These are phyloP conservation scores for Leishmania turanica DNA, from an alignment of 208 protist species.

Conservation along the genomic window DNA sequence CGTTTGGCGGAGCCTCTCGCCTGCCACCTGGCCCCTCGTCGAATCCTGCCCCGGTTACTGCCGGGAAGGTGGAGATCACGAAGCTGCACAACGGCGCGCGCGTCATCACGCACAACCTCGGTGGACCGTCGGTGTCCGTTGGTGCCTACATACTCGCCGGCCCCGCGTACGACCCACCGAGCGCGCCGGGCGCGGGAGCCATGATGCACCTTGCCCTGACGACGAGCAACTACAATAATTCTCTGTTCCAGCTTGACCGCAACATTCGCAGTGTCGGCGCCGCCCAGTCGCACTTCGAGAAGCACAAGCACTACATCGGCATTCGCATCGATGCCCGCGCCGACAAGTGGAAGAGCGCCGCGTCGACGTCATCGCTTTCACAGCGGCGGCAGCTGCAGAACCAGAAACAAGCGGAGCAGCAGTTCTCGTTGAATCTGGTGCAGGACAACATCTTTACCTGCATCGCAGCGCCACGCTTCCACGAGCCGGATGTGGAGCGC, in stretches of 20 bases:
- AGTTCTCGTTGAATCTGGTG: slow-evolving; percentile 63
- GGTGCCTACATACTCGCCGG: slow-evolving; percentile 87
- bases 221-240: slow-evolving; percentile 85
- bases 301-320: slow-evolving; percentile 85
- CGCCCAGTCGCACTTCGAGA: slow-evolving; percentile 73
- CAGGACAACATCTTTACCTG: slow-evolving; percentile 86
- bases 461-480: slow-evolving; percentile 78
- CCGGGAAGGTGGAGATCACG: slow-evolving; percentile 64
- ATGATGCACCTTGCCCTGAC: slow-evolving; percentile 84
- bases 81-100: slow-evolving; percentile 81
- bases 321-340: slow-evolving; percentile 71
- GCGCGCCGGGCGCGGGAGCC: slow-evolving; percentile 62
- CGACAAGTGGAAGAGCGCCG: slow-evolving; percentile 66
- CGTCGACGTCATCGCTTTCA: slow-evolving; percentile 17
- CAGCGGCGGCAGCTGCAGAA: slow-evolving; percentile 12
- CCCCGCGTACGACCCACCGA: slow-evolving; percentile 77
- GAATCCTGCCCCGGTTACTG: not conserved
- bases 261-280: slow-evolving; percentile 81
- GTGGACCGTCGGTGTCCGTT: slow-evolving; percentile 71
- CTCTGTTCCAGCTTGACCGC: slow-evolving; percentile 84
- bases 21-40: slow-evolving; percentile 18
- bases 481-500: slow-evolving; percentile 80
- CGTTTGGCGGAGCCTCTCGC: slow-evolving; percentile 28
- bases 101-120: slow-evolving; percentile 79
- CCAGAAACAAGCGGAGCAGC: slow-evolving; percentile 24